Evolutionary conservation across 768 basidiomycete species (phyloP), one percentile per base, ranked within the genome.

Genomic region (Serendipita sp.): DNA sequence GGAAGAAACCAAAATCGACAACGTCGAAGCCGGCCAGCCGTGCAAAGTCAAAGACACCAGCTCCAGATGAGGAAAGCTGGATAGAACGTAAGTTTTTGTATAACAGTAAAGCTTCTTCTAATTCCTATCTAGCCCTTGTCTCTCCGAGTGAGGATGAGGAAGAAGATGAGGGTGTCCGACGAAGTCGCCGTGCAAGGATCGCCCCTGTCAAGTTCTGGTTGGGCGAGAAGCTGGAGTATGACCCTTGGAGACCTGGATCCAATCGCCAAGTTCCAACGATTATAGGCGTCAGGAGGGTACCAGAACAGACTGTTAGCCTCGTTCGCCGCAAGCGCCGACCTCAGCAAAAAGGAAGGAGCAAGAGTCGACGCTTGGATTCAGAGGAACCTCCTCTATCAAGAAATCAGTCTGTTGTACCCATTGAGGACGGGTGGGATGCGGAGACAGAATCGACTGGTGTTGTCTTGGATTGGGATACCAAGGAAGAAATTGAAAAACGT

Each of bases 201-300:
- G 74, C 74, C 56, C 95, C 94, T 3, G 76, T 98, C 38, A 88
- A 90, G 42, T 95, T 80, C 76, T 98, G 95, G 95, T 82, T 92
- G n/a, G 82, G 83, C 67, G 95, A 98, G 74, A 85, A 83, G 65
- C 80, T 91, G 24, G 84, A 93, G 1, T 97, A 91, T 68, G 86
- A 85, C 3, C 22, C 78, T 79, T 13, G 61, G 64, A 20, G 74
- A 78, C 7, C 77, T 77, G 4, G 80, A 76, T 24, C 65, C 73
- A 7, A 74, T 79, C 22, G 76, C 81, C 28, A 84, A 17, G 69
- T 71, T 11, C 78, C 86, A 0, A 79, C 78, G 68, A 86, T 91
- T 69, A 76, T 82, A 70, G 78, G 83, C 71, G 78, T 93, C 62
- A 69, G 83, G 62, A 75, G 80, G 58, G 69, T 83, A 14, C 82